Evolutionary conservation across 176 grass and related monocot genomes (phyloP).

Genomic region (Calamus simplicifolius): DNA sequence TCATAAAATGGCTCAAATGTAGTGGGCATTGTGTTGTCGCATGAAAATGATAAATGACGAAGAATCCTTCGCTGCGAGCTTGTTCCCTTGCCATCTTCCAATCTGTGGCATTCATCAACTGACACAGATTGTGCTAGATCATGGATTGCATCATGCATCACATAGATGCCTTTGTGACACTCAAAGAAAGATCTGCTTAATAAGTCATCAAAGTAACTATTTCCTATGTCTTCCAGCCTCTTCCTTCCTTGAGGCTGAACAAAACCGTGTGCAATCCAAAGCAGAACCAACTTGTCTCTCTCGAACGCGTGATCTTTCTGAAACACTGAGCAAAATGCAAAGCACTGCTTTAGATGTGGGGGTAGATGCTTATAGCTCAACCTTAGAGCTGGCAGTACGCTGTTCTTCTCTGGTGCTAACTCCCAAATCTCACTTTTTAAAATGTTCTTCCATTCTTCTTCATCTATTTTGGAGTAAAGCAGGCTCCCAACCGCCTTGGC

Average conservation of each 20-base stretch:
- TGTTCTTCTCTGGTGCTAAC: conserved; percentile 28
- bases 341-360: conserved; percentile 61
- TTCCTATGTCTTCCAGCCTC: conserved; percentile 44
- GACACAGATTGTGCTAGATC: conserved; percentile 56
- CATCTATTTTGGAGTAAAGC: conserved; percentile 42
- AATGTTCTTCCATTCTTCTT: conserved; percentile 58
- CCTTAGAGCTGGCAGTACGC: conserved; percentile 54
- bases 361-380: conserved; percentile 68
- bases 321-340: conserved; percentile 75
- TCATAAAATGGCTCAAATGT: conserved; percentile 28
- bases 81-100: conserved; percentile 17
- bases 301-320: conserved; percentile 61
- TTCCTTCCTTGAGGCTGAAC: conserved; percentile 32
- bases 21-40: conserved; percentile 17
- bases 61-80: conserved; percentile 17
- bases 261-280: conserved; percentile 63
- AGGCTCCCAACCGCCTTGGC: conserved; percentile 57
- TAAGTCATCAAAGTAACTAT: conserved; percentile 52
- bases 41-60: conserved; percentile 56
- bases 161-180: conserved; percentile 39
- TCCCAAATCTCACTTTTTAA: conserved; percentile 60
- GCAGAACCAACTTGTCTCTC: conserved; percentile 39
- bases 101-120: conserved; percentile 41
- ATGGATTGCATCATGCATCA: conserved; percentile 64
- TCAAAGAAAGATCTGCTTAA: conserved; percentile 56